phyloP scores from a whole-genome alignment of 768 basidiomycete species.

The Leccinum rimulosum region DNA sequence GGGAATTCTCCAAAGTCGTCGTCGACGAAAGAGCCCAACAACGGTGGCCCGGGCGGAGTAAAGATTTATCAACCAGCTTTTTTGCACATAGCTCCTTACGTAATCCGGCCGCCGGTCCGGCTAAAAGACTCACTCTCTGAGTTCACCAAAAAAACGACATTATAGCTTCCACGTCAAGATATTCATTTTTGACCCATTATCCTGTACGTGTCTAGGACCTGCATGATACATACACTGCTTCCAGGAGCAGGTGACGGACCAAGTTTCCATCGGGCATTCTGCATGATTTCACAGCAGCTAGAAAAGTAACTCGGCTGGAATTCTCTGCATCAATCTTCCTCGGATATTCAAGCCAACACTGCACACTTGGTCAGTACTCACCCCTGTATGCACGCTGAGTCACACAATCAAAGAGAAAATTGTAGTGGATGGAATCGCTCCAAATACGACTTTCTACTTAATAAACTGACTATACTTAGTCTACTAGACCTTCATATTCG shows the following conservation, averaged over 20 bases:
- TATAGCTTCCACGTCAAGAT: neutral
- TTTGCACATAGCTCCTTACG: conserved; percentile 4
- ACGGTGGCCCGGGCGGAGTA: neutral
- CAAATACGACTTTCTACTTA: neutral
- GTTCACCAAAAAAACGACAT: neutral
- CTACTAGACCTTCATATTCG: neutral
- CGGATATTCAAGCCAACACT: no score
- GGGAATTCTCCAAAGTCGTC: conserved; percentile 6
- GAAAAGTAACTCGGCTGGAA: conserved; percentile 1
- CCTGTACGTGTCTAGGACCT: neutral
- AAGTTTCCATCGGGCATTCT: no score
- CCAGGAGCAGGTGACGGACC: conserved; percentile 8
- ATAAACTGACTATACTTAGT: neutral
- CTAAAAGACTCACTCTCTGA: neutral
- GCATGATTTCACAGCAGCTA: neutral
- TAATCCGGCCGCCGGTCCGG: conserved; percentile 5
- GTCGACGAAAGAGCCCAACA: neutral
- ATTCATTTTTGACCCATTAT: no score
- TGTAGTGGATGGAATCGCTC: neutral
- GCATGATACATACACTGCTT: conserved; percentile 1
- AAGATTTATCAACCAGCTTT: no score
- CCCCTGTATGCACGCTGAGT: neutral
- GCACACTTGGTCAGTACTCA: neutral
- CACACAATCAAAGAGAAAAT: neutral
- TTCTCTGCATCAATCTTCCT: neutral